Evolutionary conservation across 257 asterid genomes (phyloP), one percentile per base, ranked within the genome.

Genomic region (Cordia subcordata): DNA sequence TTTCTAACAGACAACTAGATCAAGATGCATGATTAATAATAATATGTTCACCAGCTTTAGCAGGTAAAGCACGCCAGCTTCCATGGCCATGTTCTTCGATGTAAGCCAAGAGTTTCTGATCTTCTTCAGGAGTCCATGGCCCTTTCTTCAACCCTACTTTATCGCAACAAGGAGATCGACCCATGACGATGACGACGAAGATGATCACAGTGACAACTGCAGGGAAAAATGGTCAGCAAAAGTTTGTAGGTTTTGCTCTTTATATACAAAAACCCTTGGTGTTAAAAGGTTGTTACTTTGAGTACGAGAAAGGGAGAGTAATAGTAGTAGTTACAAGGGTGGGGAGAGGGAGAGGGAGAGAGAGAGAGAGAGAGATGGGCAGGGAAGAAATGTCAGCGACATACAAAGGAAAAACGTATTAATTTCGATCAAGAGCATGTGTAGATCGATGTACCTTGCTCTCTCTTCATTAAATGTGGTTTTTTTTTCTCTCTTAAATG

Each of bases 41-140:
- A 5, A 14, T 19, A 11, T 37, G 11, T 8, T 53, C 16, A 90
- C 97, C 97, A 44, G 97, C 94, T 87, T 85, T 82, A 5, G 83
- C 40, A 39, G 97, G 97, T 63, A 90, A 76, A 52, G 94, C 96
- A 15, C 97, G 86, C 97, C 97, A 90, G 81, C 97, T 85, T 9
- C 97, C 97, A 58, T 85, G 97, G 14, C 97, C 97, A 16, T 90
- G 90, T 70, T 85, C 93, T 65, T 90, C 88, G 4, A 90, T 83
- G 62, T 85, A 85, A 55, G 94, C 93, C 57, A 90, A 68, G 57
- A 90, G 96, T 23, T 90, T 90, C 67, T 84, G 85, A 61, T 90
- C 97, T 72, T 90, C 97, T 68, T 90, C 97, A 3, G 97, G 93
- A 18, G 94, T 90, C 97, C 97, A 90, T 0, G 97, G 97, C 35